phyloP scores from a whole-genome alignment of 768 basidiomycete genomes.

The Russula vinacea region DNA sequence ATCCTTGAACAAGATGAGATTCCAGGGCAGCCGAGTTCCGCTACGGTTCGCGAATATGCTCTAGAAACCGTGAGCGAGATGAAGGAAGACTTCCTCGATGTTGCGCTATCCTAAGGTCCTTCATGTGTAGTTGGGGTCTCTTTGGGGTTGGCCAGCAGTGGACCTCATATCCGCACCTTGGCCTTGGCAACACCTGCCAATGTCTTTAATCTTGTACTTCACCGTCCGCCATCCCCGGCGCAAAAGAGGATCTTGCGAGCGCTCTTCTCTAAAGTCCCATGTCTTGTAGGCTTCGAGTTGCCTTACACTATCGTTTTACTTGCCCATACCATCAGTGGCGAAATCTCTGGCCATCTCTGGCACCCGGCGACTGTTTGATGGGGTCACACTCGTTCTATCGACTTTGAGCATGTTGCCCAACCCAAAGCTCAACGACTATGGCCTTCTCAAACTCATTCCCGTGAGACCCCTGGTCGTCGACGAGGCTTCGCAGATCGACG shows the following conservation, averaged over 20 bases:
- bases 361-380: too few species aligned
- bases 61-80: not conserved
- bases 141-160: not conserved
- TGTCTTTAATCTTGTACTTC: not conserved
- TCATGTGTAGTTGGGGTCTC: not conserved
- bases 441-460: too few species aligned
- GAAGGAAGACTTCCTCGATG: not conserved
- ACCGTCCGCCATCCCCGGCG: too few species aligned
- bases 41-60: not conserved
- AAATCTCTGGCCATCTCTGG: not conserved
- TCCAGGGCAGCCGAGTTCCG: not conserved
- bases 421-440: too few species aligned
- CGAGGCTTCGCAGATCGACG: too few species aligned
- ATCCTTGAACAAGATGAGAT: not conserved
- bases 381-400: too few species aligned
- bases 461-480: too few species aligned
- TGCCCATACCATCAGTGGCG: not conserved
- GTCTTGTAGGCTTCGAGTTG: not conserved
- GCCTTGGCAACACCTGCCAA: not conserved
- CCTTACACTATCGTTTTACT: conserved; percentile 1
- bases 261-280: not conserved
- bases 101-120: not conserved
- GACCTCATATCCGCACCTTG: not conserved
- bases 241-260: too few species aligned
- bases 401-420: too few species aligned